Conservation (phyloP, 495 filamentous ascomycete species). For the Baudoinia panamericana region DNA sequence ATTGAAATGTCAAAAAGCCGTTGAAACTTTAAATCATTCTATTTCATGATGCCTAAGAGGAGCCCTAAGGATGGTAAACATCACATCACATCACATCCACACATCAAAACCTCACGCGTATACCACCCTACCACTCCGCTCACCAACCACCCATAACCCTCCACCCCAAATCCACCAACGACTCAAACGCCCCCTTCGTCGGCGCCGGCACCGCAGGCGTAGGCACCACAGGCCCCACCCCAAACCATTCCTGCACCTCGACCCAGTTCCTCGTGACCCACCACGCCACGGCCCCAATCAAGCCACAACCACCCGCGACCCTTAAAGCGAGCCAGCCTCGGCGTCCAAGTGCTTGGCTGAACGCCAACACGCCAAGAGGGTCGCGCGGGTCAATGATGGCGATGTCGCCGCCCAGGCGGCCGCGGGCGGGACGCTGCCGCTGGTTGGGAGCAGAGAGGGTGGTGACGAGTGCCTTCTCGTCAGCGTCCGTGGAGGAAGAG, state of each 20-base stretch:
- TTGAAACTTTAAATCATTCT: no score
- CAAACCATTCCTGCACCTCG: constrained; percentile 16
- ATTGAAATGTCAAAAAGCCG: no score
- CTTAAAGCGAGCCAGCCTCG: constrained; percentile 60
- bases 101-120: no score
- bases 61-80: no score
- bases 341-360: constrained; percentile 52
- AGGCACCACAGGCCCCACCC: constrained; percentile 1
- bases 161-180: no score
- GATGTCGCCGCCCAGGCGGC: constrained; percentile 20
- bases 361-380: constrained; percentile 61
- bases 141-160: no score
- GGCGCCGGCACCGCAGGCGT: constrained; percentile 4
- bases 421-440: constrained; percentile 1
- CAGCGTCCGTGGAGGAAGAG: constrained; percentile 18
- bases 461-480: constrained; percentile 1
- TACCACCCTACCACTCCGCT: no score
- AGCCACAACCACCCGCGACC: constrained; percentile 60
- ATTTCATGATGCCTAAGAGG: no score
- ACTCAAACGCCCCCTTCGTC: no score
- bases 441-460: constrained; percentile 12
- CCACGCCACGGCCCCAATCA: constrained; percentile 60
- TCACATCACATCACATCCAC: no score
- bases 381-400: constrained; percentile 44
- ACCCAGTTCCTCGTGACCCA: constrained; percentile 23